phyloP scores from a whole-genome alignment of 2,329 filamentous ascomycete genomes.

The Cercospora sp. region DNA sequence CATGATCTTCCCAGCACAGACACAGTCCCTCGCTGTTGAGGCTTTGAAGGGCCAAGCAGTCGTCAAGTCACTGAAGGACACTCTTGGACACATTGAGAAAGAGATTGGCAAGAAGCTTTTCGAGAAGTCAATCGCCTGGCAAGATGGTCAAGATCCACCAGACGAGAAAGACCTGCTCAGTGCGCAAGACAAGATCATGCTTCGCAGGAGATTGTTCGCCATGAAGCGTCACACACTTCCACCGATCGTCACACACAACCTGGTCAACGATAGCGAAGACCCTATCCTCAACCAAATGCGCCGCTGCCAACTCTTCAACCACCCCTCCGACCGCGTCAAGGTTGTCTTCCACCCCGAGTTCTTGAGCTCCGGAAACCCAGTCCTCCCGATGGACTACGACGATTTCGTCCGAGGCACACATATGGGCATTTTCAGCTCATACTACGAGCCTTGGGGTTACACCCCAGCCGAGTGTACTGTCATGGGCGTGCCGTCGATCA shows the following conservation, averaged over 20 bases:
- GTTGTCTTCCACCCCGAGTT: constrained; percentile 98
- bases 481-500: constrained; percentile 98
- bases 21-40: constrained; percentile 90
- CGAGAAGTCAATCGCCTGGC: constrained; percentile 91
- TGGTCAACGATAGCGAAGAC: constrained; percentile 91
- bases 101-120: constrained; percentile 93
- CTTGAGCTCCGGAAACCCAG: constrained; percentile 90
- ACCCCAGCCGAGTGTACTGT: constrained; percentile 97
- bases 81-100: constrained; percentile 86
- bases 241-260: constrained; percentile 98
- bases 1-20: constrained; percentile 98
- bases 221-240: constrained; percentile 92
- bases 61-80: constrained; percentile 93
- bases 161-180: constrained; percentile 97
- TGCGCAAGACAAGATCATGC: constrained; percentile 84
- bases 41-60: constrained; percentile 95
- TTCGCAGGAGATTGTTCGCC: constrained; percentile 87
- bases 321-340: constrained; percentile 92
- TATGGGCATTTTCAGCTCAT: constrained; percentile 91
- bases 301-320: constrained; percentile 94
- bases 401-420: constrained; percentile 98
- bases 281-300: constrained; percentile 95
- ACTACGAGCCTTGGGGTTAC: constrained; percentile 99
- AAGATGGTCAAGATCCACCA: constrained; percentile 87
- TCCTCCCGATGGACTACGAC: constrained; percentile 93